Base-by-base conservation (phyloP, 305 asterid genomes). In the Rubia tinctorum region DNA sequence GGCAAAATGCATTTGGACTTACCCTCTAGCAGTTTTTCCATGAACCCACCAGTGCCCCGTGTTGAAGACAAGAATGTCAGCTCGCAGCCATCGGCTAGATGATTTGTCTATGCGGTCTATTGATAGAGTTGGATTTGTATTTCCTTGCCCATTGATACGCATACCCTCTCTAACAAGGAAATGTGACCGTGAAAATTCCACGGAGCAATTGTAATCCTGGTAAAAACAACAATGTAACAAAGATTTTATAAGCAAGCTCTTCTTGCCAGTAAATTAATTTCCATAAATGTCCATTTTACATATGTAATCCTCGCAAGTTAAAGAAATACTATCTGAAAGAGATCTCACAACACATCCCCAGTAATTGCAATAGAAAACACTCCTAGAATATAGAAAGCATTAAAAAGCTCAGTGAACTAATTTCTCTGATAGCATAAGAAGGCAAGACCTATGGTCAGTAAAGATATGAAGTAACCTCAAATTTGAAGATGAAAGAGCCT, bases 41-140 rank as follows among this genome's bases (percentile, higher is more conserved):
- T 95, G 97, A n/a, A 89, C 81, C 99, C 99, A 95, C 99, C 98
- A 95, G 72, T 95, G 99, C 37, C 90, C 99, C 0, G 99, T 95
- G 80, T 92, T 95, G 66, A 95, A 95, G 78, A 92, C 86, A 11
- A 95, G 96, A 84, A 95, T 95, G 75, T 95, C 99, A 65, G 97
- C 99, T 80, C 85, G 80, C 81, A 77, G 84, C 99, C 99, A 95
- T 77, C 96, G 96, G 27, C 78, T 59, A 78, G 98, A 80, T 51
- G 94, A 66, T 77, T 90, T 90, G 84, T 95, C 98, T 18, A 92
- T 90, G 20, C 82, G 85, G 83, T 95, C 99, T 70, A 95, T 90
- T 1, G 98, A 88, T 59, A 92, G 78, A 73, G 96, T 95, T 37
- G 99, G 97, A 60, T 90, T 95, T 62, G 99, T 85, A 69, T 86